Conservation (phyloP, 1,139 yeast species). For the Suhomyces anneliseae region DNA sequence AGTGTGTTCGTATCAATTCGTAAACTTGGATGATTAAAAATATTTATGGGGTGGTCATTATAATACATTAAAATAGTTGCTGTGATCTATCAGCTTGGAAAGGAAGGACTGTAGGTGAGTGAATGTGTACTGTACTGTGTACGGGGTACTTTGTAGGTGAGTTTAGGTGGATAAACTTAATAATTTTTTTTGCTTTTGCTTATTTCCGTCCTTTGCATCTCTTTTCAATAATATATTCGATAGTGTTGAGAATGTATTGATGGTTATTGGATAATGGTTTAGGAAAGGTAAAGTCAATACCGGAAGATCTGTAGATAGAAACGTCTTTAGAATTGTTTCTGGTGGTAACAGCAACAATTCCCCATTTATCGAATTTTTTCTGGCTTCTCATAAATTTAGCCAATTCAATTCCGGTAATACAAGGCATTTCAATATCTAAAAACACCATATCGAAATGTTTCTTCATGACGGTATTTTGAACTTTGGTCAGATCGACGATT, state of each 20-base stretch:
- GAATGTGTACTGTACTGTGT: too few species aligned
- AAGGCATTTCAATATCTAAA: constrained; percentile 51
- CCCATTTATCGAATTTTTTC: constrained; percentile 20
- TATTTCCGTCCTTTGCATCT: constrained; percentile 4
- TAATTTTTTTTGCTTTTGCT: not conserved
- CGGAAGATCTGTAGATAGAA: constrained; percentile 30
- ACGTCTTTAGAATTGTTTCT: constrained; percentile 29
- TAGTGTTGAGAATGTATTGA: constrained; percentile 18
- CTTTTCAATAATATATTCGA: constrained; percentile 17
- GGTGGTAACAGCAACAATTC: constrained; percentile 48
- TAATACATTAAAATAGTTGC: not conserved
- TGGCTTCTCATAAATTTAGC: constrained; percentile 29
- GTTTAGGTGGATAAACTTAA: too few species aligned
- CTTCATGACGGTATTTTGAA: constrained; percentile 21
- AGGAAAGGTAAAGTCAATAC: constrained; percentile 44
- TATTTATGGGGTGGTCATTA: not conserved
- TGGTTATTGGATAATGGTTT: constrained; percentile 38
- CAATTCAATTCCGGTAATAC: constrained; percentile 42
- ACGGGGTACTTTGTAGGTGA: too few species aligned
- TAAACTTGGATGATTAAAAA: not conserved
- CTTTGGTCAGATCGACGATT: constrained; percentile 34
- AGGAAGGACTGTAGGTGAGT: too few species aligned
- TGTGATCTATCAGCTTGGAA: too few species aligned
- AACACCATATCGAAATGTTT: constrained; percentile 36
- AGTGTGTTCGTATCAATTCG: not conserved